Percentiles rank a stretch among this genome's conserved stretches.
Evolutionary conservation across 306 rosid species (phyloP).

Genomic region (Fragaria vesca): DNA sequence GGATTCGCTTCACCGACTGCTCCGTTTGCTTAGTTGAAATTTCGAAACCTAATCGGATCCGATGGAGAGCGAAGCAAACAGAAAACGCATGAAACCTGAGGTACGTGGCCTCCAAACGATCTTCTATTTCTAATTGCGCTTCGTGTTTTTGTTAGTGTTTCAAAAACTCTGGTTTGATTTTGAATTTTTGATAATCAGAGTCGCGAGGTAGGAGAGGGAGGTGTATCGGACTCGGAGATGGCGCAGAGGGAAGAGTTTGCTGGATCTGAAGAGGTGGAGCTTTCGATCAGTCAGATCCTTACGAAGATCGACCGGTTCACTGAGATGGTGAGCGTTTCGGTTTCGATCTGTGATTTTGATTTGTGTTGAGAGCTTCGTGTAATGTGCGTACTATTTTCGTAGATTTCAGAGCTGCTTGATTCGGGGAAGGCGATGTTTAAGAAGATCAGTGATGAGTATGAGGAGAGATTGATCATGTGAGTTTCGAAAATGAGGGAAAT

Average conservation of each 20-base stretch:
- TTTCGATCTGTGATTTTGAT: neutral
- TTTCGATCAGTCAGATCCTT: conserved; percentile 49
- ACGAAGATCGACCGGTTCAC: conserved; percentile 74
- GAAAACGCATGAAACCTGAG: conserved; percentile 14
- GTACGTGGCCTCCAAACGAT: neutral
- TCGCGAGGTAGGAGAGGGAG: conserved; percentile 34
- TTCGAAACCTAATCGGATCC: conserved; percentile 3
- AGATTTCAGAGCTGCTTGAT: conserved; percentile 81
- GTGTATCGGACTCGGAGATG: conserved; percentile 38
- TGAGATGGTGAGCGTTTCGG: conserved; percentile 50
- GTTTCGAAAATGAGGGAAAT: conserved; percentile 12
- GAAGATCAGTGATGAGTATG: conserved; percentile 63
- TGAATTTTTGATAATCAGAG: neutral
- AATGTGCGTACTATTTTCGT: conserved; percentile 11
- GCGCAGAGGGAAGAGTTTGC: conserved; percentile 41
- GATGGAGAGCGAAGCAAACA: conserved; percentile 1
- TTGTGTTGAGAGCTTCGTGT: neutral
- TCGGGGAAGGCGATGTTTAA: conserved; percentile 67
- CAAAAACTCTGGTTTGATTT: neutral
- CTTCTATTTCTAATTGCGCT: neutral
- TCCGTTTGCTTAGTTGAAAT: conserved; percentile 1
- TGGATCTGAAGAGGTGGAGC: conserved; percentile 75
- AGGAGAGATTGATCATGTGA: conserved; percentile 73
- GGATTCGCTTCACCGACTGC: neutral
- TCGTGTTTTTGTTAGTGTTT: neutral